Evolutionary conservation across 768 basidiomycete species (phyloP), one percentile per base, ranked within the genome.

Genomic region (Pleurotus pulmonarius): DNA sequence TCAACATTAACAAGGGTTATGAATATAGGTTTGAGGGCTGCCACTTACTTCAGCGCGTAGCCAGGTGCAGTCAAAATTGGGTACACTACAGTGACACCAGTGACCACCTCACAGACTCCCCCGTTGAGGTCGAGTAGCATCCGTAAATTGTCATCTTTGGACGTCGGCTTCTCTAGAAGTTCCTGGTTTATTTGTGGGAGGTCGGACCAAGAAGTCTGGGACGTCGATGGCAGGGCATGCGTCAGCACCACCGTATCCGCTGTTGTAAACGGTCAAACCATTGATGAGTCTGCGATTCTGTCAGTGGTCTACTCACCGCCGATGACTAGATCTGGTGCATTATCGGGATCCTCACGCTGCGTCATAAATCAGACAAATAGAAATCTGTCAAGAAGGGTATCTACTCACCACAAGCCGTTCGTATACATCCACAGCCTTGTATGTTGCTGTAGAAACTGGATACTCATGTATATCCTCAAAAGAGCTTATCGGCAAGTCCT

Each of bases 171-270:
- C 71, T 99, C 97, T 1, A 98, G 74, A 5, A 98, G 75, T 49
- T 93, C 90, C 56, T 92, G 92, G 1, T 65, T 68, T 4, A 69
- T 69, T 22, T 74, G 68, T 1, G 82, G 79, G 7, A 81, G 70
- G 11, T 85, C 73, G 9, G 82, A 79, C 49, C 81, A 83, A 7
- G 83, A 78, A 1, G 70, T 70, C 52, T 81, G 78, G 9, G 86
- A 80, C 2, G 83, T 81, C 43, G 82, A 71, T 0, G 88, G 84
- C 49, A 82, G 76, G 0, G 82, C 78, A 62, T 89, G 90, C 3
- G 87, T 88, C 41, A 99, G 75, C n/a, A 98, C 94, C 12, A 99
- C 86, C 0, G 97, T 98, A 68, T 99, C 97, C 60, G 96, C 97
- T 94, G 67, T 43, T 1, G 41, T 29, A 18, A 29, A n/a, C 26